phyloP scores from a whole-genome alignment of 495 filamentous ascomycete genomes.

The Aspergillus homomorphus region DNA sequence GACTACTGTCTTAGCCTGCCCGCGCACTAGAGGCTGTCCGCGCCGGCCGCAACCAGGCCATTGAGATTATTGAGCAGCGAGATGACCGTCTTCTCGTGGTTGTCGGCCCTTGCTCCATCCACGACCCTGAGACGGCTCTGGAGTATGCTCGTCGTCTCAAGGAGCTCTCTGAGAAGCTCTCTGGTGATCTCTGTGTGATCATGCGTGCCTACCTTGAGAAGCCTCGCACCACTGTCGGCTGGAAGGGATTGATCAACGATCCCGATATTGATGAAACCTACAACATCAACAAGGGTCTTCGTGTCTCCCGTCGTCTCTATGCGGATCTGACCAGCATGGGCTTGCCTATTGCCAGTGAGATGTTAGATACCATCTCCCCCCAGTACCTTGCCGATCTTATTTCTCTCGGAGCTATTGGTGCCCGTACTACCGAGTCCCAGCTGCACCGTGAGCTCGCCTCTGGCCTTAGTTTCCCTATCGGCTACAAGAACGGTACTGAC shows the following conservation, averaged over 20 bases:
- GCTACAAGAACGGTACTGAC: slow-evolving; percentile 99
- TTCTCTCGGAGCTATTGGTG: slow-evolving; percentile 92
- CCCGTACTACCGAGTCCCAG: slow-evolving; percentile 95
- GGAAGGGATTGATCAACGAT: slow-evolving; percentile 99
- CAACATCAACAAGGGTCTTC: slow-evolving; percentile 98
- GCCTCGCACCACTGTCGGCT: slow-evolving; percentile 97
- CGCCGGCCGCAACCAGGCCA: slow-evolving; percentile 75
- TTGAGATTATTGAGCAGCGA: slow-evolving; percentile 75
- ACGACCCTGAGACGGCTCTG: slow-evolving; percentile 83
- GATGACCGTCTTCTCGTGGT: slow-evolving; percentile 90
- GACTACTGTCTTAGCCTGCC: slow-evolving; percentile 32
- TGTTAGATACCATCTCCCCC: slow-evolving; percentile 98
- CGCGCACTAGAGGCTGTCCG: slow-evolving; percentile 67
- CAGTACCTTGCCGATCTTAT: slow-evolving; percentile 93
- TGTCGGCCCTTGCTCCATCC: slow-evolving; percentile 94
- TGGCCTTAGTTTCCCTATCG: slow-evolving; percentile 96
- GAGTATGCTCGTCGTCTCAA: slow-evolving; percentile 83
- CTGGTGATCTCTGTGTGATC: slow-evolving; percentile 81
- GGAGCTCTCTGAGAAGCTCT: slow-evolving; percentile 67
- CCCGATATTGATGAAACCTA: slow-evolving; percentile 96
- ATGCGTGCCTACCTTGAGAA: slow-evolving; percentile 99
- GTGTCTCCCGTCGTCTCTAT: slow-evolving; percentile 85
- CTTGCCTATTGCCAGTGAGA: slow-evolving; percentile 93
- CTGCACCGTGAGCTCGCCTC: slow-evolving; percentile 92
- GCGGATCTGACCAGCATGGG: slow-evolving; percentile 78